phyloP scores from a whole-genome alignment of 169 alveolate species.

The Cryptosporidium baileyi region DNA sequence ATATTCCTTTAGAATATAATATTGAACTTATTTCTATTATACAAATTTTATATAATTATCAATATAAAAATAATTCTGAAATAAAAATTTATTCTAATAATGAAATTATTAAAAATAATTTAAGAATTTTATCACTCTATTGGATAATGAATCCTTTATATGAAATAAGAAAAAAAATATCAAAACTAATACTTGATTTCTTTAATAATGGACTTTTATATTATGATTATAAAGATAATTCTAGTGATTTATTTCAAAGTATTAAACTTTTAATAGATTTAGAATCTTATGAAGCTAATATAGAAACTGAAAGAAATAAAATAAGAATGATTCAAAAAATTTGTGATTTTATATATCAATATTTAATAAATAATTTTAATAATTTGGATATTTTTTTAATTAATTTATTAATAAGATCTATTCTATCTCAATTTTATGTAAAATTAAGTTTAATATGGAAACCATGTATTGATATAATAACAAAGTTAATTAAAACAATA shows the following conservation, averaged over 20 bases:
- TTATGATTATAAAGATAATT: not conserved
- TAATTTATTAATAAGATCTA: not conserved
- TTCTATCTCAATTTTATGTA: slow-evolving; percentile 14
- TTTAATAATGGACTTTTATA: not conserved
- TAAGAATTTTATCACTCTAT: not conserved
- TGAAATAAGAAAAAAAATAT: not conserved
- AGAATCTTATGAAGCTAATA: slow-evolving; percentile 13
- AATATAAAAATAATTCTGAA: not conserved
- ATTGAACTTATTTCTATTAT: not conserved
- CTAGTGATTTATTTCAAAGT: not conserved
- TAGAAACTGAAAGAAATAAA: slow-evolving; percentile 39
- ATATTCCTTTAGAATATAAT: slow-evolving; percentile 10
- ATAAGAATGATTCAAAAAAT: slow-evolving; percentile 34
- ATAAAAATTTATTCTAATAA: too few relatives aligned
- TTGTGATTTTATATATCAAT: slow-evolving; percentile 2
- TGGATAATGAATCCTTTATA: slow-evolving; percentile 9
- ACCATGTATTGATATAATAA: slow-evolving; percentile 15
- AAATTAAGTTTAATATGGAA: slow-evolving; percentile 37
- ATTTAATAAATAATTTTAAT: not conserved
- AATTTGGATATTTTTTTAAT: not conserved
- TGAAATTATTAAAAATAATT: not conserved
- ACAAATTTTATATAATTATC: not conserved
- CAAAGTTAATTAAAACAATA: not conserved
- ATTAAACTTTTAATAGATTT: not conserved
- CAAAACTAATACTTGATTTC: not conserved